Conservation (phyloP, 176 grass and related monocot species). For the Musa schizocarpa region DNA sequence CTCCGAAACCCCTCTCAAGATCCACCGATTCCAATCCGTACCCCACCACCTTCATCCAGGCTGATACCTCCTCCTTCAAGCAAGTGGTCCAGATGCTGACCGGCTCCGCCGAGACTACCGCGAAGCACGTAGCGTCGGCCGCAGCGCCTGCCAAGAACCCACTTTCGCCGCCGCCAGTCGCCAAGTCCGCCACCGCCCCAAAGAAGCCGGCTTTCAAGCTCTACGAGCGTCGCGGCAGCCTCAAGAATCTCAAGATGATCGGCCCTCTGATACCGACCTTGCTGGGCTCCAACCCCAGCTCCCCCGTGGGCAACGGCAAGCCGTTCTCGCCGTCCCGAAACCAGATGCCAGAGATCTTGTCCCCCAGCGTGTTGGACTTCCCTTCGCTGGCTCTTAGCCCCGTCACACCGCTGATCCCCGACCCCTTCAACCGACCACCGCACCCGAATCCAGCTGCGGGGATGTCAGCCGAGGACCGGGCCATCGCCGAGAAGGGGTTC, state of each 20-base stretch:
- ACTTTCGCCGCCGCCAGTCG: not conserved
- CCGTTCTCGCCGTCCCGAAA: conserved; percentile 31
- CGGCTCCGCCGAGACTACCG: conserved; percentile 38
- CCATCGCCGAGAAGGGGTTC: conserved; percentile 68
- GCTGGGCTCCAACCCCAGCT: conserved; percentile 5
- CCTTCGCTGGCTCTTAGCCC: conserved; percentile 72
- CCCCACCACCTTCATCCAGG: conserved; percentile 90
- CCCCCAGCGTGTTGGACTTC: conserved; percentile 79
- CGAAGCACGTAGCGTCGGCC: conserved; percentile 14
- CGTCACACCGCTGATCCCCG: conserved; percentile 66
- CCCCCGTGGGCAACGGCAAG: too few species aligned
- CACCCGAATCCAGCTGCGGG: conserved; percentile 22
- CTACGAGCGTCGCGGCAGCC: conserved; percentile 67
- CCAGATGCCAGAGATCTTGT: conserved; percentile 43
- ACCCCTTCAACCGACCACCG: conserved; percentile 49
- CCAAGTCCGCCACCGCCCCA: conserved; percentile 34
- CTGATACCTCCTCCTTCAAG: conserved; percentile 89
- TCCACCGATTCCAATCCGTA: conserved; percentile 64
- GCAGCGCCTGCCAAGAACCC: conserved; percentile 7
- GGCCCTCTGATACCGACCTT: conserved; percentile 52
- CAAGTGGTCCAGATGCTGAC: conserved; percentile 98
- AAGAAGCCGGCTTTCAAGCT: conserved; percentile 95
- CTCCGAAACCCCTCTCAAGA: conserved; percentile 20
- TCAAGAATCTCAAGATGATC: conserved; percentile 86
- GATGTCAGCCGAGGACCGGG: conserved; percentile 59